These are phyloP conservation scores for Clavulina sp. DNA, from an alignment of 768 basidiomycete genomes.

Conservation along the genomic window DNA sequence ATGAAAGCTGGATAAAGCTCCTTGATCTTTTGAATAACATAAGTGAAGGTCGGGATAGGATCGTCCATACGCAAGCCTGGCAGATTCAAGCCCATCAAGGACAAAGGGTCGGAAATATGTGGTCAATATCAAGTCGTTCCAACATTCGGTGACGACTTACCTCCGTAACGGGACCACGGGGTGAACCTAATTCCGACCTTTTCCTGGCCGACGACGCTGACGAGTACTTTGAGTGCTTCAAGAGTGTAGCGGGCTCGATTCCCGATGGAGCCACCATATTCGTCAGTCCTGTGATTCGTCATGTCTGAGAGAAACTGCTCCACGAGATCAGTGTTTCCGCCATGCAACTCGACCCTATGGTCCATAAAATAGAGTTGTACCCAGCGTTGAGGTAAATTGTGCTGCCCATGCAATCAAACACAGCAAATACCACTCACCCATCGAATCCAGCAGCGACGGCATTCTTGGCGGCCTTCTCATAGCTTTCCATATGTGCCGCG, in stretches of 20 bases:
- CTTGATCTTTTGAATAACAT: neutral
- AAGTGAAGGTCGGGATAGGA: neutral
- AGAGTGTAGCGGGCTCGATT: constrained; percentile 22
- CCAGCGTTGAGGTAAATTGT: too few relatives aligned
- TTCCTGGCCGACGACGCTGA: neutral
- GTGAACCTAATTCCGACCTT: neutral
- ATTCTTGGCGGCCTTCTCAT: constrained; percentile 16
- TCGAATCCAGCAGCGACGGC: constrained; percentile 21
- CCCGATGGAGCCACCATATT: constrained; percentile 24
- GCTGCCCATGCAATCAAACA: too few relatives aligned
- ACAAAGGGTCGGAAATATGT: neutral
- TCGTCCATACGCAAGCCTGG: neutral
- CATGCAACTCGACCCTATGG: neutral
- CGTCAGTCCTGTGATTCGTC: constrained; percentile 20
- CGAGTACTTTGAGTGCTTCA: constrained; percentile 7
- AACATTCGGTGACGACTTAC: neutral
- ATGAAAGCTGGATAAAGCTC: neutral
- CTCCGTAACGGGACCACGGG: neutral
- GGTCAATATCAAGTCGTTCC: neutral
- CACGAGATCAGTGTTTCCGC: constrained; percentile 12
- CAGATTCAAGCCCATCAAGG: neutral
- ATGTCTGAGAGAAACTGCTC: constrained; percentile 18
- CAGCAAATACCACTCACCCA: too few relatives aligned
- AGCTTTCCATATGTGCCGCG: constrained; percentile 12
- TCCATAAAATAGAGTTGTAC: too few relatives aligned